Conservation (phyloP, 257 asterid species). For the Solanum appendiculatum region DNA sequence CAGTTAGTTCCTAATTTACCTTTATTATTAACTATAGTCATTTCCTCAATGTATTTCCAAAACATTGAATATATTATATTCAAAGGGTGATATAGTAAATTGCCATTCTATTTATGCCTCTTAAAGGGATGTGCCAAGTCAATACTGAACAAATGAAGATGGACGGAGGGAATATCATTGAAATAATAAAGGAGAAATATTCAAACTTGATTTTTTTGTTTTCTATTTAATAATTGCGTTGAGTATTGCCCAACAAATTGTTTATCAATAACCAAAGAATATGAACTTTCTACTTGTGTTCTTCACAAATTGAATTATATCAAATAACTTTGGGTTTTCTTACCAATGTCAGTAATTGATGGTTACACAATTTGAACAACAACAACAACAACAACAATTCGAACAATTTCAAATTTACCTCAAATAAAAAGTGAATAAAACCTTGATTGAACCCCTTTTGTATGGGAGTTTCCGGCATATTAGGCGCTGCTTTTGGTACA, state of each 20-base stretch:
- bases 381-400: no score
- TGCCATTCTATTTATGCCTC: not conserved
- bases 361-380: not conserved
- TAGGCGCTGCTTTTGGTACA: not conserved
- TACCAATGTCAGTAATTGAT: not conserved
- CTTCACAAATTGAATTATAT: not conserved
- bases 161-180: not conserved
- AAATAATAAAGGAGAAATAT: not conserved
- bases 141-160: not conserved
- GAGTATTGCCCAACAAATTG: not conserved
- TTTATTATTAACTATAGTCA: not conserved
- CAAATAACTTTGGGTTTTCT: not conserved
- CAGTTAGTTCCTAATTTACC: not conserved
- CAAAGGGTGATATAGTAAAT: not conserved
- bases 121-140: not conserved
- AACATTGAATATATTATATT: not conserved
- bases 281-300: not conserved
- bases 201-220: not conserved
- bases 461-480: not conserved
- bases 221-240: not conserved
- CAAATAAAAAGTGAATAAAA: not conserved
- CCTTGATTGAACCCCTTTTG: not conserved
- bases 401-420: not conserved
- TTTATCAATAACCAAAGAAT: not conserved
- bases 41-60: not conserved